Evolutionary conservation across 2,329 filamentous ascomycete species (phyloP).

Genomic region (Apiospora pterosperma): DNA sequence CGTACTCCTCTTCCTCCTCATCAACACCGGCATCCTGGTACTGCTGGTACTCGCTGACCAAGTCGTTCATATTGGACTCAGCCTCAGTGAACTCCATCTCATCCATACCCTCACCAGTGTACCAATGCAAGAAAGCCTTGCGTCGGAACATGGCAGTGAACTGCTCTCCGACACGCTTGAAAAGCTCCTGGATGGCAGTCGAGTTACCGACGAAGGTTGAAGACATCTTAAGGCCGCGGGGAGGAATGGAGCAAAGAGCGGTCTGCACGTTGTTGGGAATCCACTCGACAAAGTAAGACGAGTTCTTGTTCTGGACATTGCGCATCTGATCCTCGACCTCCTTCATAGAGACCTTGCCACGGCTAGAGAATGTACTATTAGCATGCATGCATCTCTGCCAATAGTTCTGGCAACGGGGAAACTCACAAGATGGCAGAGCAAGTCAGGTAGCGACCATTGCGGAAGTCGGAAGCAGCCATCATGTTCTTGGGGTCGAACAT

Average conservation of each 20-base stretch:
- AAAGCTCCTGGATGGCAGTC: conserved; percentile 99
- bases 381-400: conserved; percentile 22
- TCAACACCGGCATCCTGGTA: conserved; percentile 99
- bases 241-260: conserved; percentile 97
- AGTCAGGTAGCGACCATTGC: conserved; percentile 98
- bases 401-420: conserved; percentile 1
- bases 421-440: conserved; percentile 88
- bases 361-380: conserved; percentile 50
- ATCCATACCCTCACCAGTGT: conserved; percentile 99
- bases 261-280: conserved; percentile 99
- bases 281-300: conserved; percentile 99
- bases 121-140: conserved; percentile 99
- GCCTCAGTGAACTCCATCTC: conserved; percentile 99
- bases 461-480: conserved; percentile 99
- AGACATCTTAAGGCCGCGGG: conserved; percentile 97
- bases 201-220: conserved; percentile 99
- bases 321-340: conserved; percentile 99
- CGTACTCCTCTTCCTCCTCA: conserved; percentile 95
- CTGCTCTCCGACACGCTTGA: conserved; percentile 99
- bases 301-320: conserved; percentile 99
- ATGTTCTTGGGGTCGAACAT: conserved; percentile 99
- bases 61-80: conserved; percentile 99
- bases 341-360: conserved; percentile 99
- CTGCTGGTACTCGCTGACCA: conserved; percentile 99
- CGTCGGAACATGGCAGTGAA: conserved; percentile 99